Conservation (phyloP, 352 stramenopile species). For the Pythium utonaiense region DNA sequence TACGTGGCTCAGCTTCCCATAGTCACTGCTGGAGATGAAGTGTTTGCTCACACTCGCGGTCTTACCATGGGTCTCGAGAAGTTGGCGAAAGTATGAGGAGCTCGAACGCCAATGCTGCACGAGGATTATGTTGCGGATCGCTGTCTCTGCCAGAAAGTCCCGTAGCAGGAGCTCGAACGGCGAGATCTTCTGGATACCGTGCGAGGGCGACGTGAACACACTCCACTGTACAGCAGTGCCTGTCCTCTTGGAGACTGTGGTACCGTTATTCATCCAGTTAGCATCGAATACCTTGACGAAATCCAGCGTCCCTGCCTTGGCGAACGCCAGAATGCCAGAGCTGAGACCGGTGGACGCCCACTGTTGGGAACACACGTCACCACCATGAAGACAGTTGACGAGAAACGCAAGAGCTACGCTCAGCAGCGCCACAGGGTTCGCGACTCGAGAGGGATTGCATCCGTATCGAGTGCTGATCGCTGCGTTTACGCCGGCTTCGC, state of each 20-base stretch:
- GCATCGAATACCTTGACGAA: slow-evolving; percentile 36
- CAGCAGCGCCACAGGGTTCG: slow-evolving; percentile 8
- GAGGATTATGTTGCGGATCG: slow-evolving; percentile 16
- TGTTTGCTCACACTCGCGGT: slow-evolving; percentile 1
- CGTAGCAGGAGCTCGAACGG: slow-evolving; percentile 34
- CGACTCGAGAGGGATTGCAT: background rate
- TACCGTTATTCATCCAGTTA: slow-evolving; percentile 30
- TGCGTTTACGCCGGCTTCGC: slow-evolving; percentile 18
- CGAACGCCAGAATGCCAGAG: slow-evolving; percentile 23
- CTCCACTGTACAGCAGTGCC: background rate
- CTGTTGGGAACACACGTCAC: slow-evolving; percentile 31
- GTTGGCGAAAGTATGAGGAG: slow-evolving; percentile 30
- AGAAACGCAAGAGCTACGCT: slow-evolving; percentile 23
- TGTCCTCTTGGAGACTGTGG: background rate
- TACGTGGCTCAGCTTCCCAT: slow-evolving; percentile 29
- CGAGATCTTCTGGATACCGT: slow-evolving; percentile 8
- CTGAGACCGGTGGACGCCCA: slow-evolving; percentile 27
- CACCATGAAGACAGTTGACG: slow-evolving; percentile 38
- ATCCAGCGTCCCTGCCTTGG: slow-evolving; percentile 28
- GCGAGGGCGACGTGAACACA: slow-evolving; percentile 2
- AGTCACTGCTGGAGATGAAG: slow-evolving; percentile 27
- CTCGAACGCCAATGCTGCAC: slow-evolving; percentile 21
- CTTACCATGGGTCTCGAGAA: slow-evolving; percentile 8
- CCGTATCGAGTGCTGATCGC: slow-evolving; percentile 13
- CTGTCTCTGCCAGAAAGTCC: slow-evolving; percentile 24